Base-by-base conservation (phyloP, 2,329 filamentous ascomycete genomes). In the Cladosporium sp. region DNA sequence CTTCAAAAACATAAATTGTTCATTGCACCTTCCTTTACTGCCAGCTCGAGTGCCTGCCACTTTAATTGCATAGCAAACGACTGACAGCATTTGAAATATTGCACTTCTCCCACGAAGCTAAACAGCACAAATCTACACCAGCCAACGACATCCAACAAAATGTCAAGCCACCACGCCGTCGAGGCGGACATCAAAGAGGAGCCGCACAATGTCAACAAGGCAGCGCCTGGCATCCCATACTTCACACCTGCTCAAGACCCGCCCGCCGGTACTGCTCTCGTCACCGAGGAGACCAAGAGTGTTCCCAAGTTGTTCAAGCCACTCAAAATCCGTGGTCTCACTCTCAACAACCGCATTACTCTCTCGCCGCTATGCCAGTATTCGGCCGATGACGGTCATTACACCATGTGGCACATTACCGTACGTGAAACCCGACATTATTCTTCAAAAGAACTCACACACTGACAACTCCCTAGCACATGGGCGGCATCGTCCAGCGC, bases 401-500 rank as follows among this genome's bases (percentile, higher is more conserved):
- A 90, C 69, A 93, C 90, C 85, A 90, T 75, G 68, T 66, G 64
- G 64, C 64, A 65, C 49, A 44, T 44, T 2, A 59, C 64, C 10
- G 52, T 55, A 32, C 1, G 51, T 54, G 18, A 26, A 38, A 8
- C 11, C 21, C 2, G 49, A 14, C 14, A 6, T 1, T 15, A 52
- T 21, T 4, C 1, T 18, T 14, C 28, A 5, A 24, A 6, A 52
- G 26, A 24, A 14, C 15, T 3, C 49, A 52, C 8, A 18, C 2
- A 54, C 51, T 32, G 7, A 54, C 28, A 30, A 18, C 1, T n/a
- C 34, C 0, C 36, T 11, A 59, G 34, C 44, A 62, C 32, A 38
- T 58, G 32, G 61, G 92, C 65, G 89, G 92, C 68, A 93, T 93
- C 71, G 85, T 92, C 26, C 83, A 90, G 66, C 87, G 90, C 65